Evolutionary conservation across 306 rosid species (phyloP).

Genomic region (Dalbergia cultrata): DNA sequence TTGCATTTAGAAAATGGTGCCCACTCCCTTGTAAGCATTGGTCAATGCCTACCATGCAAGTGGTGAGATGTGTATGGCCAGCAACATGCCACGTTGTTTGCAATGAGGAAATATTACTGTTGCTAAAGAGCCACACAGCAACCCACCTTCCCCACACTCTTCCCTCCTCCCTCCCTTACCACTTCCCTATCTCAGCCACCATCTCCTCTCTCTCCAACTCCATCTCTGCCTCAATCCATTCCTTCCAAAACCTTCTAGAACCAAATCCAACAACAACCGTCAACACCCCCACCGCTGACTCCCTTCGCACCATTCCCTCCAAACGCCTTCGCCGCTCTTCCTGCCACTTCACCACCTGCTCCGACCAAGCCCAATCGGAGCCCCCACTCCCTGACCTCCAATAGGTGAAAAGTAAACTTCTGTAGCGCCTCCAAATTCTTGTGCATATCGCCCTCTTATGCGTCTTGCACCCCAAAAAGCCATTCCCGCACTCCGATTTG

Average conservation of each 20-base stretch:
- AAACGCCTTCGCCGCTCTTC: conserved; percentile 72
- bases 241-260: conserved; percentile 54
- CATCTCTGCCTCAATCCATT: conserved; percentile 57
- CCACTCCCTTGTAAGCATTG: too few relatives aligned
- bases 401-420: conserved; percentile 39
- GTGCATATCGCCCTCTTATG: conserved; percentile 61
- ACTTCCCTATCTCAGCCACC: too few relatives aligned
- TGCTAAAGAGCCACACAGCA: too few relatives aligned
- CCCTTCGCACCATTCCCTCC: conserved; percentile 75
- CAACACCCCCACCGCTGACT: conserved; percentile 33
- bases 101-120: too few relatives aligned
- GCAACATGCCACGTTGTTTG: too few relatives aligned
- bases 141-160: conserved; percentile 66
- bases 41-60: too few relatives aligned
- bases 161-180: conserved; percentile 73
- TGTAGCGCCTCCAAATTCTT: conserved; percentile 62
- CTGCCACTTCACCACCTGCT: conserved; percentile 56
- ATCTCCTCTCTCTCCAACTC: conserved; percentile 61
- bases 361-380: conserved; percentile 32
- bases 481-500: conserved; percentile 58
- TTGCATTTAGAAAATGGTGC: too few relatives aligned
- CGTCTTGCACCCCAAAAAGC: conserved; percentile 68
- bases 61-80: too few relatives aligned
- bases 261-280: conserved; percentile 6
- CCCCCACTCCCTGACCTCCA: conserved; percentile 25